Evolutionary conservation across 495 filamentous ascomycete species (phyloP).

Genomic region (Aspergillus taichungensis): DNA sequence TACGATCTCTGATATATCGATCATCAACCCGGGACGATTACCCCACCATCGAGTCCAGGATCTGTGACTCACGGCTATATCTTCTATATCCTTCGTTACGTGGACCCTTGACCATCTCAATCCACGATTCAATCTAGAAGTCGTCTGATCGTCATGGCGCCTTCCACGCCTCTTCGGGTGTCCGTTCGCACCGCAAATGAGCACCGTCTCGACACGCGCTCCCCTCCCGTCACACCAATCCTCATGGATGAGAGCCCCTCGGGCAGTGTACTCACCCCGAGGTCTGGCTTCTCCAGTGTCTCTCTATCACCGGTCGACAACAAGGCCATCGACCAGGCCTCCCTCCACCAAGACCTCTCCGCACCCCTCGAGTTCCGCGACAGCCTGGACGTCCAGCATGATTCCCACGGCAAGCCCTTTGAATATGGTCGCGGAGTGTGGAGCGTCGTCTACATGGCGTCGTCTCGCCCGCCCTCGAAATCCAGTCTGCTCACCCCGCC

Average conservation of each 20-base stretch:
- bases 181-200: constrained; percentile 20
- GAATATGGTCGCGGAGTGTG: constrained; percentile 50
- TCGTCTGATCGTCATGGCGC: not conserved
- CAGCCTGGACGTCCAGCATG: constrained; percentile 26
- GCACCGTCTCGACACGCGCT: constrained; percentile 6
- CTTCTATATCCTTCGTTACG: no score
- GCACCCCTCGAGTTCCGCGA: constrained; percentile 22
- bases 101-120: not conserved
- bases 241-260: constrained; percentile 13
- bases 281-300: constrained; percentile 3
- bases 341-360: not conserved
- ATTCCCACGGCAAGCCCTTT: constrained; percentile 16
- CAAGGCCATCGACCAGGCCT: not conserved
- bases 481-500: constrained; percentile 32
- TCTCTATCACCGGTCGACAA: constrained; percentile 3
- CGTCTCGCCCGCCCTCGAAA: constrained; percentile 6
- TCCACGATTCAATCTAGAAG: not conserved
- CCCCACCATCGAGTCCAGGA: no score
- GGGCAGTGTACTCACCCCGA: constrained; percentile 7
- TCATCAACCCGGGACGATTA: no score
- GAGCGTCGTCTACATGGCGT: constrained; percentile 52
- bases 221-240: constrained; percentile 33
- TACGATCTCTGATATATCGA: no score
- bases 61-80: no score
- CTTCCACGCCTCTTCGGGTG: constrained; percentile 18